phyloP scores from a whole-genome alignment of 2,329 filamentous ascomycete species.

The Myriosclerotinia curreyana region DNA sequence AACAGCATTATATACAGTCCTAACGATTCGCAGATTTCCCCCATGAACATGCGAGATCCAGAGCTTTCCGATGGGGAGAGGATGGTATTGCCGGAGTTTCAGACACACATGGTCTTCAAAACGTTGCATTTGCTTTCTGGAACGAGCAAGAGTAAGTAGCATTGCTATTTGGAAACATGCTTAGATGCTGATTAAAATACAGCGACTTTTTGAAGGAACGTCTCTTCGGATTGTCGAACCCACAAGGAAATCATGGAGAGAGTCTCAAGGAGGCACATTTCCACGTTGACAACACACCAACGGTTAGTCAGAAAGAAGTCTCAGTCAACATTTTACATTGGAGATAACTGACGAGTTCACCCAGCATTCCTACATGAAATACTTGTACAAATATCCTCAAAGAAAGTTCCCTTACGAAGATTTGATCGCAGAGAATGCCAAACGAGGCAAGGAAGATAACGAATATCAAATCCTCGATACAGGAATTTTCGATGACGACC shows the following conservation, averaged over 20 bases:
- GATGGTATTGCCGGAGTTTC: conserved; percentile 93
- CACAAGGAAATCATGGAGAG: conserved; percentile 95
- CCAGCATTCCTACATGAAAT: conserved; percentile 98
- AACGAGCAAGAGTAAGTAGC: conserved; percentile 83
- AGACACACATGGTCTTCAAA: conserved; percentile 88
- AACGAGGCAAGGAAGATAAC: conserved; percentile 68
- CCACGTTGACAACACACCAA: conserved; percentile 88
- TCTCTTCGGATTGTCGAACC: conserved; percentile 91
- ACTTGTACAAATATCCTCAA: conserved; percentile 96
- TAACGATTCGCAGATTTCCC: conserved; percentile 69
- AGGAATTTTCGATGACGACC: conserved; percentile 79
- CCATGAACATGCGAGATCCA: conserved; percentile 84
- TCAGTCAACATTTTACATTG: background rate
- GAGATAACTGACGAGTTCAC: conserved; percentile 25
- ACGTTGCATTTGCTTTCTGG: conserved; percentile 96
- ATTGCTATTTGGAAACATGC: conserved; percentile 37
- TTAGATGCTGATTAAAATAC: conserved; percentile 37
- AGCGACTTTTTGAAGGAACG: conserved; percentile 93
- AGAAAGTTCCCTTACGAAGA: conserved; percentile 88
- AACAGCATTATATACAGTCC: conserved; percentile 21
- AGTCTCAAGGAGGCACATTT: conserved; percentile 97
- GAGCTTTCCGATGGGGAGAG: conserved; percentile 92
- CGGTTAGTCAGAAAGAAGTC: conserved; percentile 32
- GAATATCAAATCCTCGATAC: conserved; percentile 95
- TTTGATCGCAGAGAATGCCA: conserved; percentile 78